Percentiles rank a stretch among this genome's conserved stretches.
These are phyloP conservation scores for Hymenoscyphus albidus DNA, from an alignment of 2,329 filamentous ascomycete species.

Conservation along the genomic window DNA sequence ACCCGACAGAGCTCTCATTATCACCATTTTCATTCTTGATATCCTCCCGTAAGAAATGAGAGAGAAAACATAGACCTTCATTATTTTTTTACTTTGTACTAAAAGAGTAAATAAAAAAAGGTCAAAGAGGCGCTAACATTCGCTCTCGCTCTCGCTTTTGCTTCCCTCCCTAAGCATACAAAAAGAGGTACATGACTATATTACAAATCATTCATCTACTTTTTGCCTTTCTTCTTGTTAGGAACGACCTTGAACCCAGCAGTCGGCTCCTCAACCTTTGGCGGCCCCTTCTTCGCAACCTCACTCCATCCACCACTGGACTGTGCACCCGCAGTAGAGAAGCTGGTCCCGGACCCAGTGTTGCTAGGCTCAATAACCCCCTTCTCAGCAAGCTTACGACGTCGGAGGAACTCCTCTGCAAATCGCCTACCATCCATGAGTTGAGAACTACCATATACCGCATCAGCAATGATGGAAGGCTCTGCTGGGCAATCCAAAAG, in stretches of 20 bases:
- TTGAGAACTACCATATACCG: constrained; percentile 79
- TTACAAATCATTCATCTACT: constrained; percentile 40
- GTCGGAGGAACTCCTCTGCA: constrained; percentile 88
- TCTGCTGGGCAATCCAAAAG: constrained; percentile 75
- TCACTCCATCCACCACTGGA: constrained; percentile 79
- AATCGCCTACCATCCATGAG: constrained; percentile 93
- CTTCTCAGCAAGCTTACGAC: constrained; percentile 89
- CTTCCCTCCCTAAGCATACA: not conserved
- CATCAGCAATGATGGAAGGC: constrained; percentile 78
- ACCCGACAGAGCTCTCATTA: too few relatives aligned
- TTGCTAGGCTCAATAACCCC: constrained; percentile 71
- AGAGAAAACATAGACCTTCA: too few relatives aligned
- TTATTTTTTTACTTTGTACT: too few relatives aligned
- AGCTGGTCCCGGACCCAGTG: constrained; percentile 47
- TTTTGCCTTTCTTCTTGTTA: constrained; percentile 87
- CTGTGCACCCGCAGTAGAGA: constrained; percentile 41
- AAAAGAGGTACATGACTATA: not conserved
- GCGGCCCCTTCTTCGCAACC: constrained; percentile 86
- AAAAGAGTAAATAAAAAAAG: too few relatives aligned
- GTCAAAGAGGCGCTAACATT: not conserved
- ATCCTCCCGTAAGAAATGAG: too few relatives aligned
- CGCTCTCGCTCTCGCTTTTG: not conserved
- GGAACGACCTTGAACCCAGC: constrained; percentile 82
- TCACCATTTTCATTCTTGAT: too few relatives aligned
- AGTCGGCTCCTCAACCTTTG: constrained; percentile 39